Percentiles rank a stretch among this genome's conserved stretches.
Evolutionary conservation across 1,284 basidiomycete species (phyloP).

Genomic region (Vanrija sp.): DNA sequence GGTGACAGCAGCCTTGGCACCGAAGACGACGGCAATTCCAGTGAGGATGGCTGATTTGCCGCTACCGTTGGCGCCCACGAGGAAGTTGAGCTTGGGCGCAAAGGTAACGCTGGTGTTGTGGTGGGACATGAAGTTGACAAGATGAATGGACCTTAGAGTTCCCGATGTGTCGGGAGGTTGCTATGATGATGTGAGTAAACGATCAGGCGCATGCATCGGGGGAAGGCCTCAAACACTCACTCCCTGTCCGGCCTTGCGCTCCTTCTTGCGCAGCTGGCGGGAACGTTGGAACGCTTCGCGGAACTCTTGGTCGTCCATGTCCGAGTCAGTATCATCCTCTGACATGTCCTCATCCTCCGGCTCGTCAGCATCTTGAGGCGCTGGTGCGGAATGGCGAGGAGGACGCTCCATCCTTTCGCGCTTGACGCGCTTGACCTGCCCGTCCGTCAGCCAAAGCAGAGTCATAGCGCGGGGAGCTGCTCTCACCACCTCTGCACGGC

Average conservation of each 20-base stretch:
- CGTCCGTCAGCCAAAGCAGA: background rate
- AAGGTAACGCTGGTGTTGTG: conserved; percentile 68
- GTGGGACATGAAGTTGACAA: conserved; percentile 98
- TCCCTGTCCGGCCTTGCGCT: conserved; percentile 1
- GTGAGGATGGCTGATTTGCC: conserved; percentile 95
- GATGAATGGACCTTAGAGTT: conserved; percentile 76
- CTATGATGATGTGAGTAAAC: background rate
- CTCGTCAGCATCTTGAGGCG: background rate
- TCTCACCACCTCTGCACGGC: too few species aligned
- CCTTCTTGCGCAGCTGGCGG: background rate
- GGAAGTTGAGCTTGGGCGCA: conserved; percentile 90
- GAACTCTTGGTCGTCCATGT: conserved; percentile 15
- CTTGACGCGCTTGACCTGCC: conserved; percentile 27
- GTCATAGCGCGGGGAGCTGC: too few species aligned
- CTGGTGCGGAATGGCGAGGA: background rate
- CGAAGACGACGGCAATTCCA: conserved; percentile 87
- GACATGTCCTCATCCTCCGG: background rate
- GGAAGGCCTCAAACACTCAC: background rate
- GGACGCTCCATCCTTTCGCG: conserved; percentile 9
- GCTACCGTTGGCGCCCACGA: conserved; percentile 73
- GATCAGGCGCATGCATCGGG: background rate
- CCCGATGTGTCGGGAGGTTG: conserved; percentile 61
- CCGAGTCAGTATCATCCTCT: conserved; percentile 10
- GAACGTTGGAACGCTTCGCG: background rate
- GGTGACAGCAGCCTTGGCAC: conserved; percentile 84